Base-by-base conservation (phyloP, 2,329 filamentous ascomycete species). In the Tolypocladium endophyticum region DNA sequence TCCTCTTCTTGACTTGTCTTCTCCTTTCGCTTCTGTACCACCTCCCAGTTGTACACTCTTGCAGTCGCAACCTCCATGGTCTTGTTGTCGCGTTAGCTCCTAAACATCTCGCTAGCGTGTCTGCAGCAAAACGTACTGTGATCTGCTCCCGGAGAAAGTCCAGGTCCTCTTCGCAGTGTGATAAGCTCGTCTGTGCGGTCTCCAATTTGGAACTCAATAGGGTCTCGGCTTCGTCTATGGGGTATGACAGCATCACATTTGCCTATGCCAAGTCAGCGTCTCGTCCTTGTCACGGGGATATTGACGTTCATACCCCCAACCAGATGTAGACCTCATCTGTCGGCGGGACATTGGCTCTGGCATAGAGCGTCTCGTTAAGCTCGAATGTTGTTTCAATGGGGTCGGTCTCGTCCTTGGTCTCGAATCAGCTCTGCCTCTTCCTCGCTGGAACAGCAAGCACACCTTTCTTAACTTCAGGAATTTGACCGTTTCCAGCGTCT, bases 1-100 rank as follows among this genome's bases (percentile, higher is more conserved):
- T 71, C 72, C 61, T 75, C 74, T 57, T 78, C 85, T 63, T 85
- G 83, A 45, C 88, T 86, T 4, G 76, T 80, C 73, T 92, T 94
- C 62, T 96, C 92, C 79, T 96, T 97, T 67, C 94, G 82, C 76
- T 95, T 90, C 79, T 96, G 90, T 52, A 93, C 90, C 5, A 99
- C 92, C 70, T 99, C 94, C 93, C 94, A 97, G 75, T 99, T 99
- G 76, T 99, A 97, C n/a, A 99, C 92, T 64, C 94, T 83, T 28
- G 94, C 94, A 47, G 93, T 92, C 4, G 94, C 94, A 39, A 99
- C 94, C 75, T 99, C 94, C 79, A 99, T 87, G 0, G 92, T 97
- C 90, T 95, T 23, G n/a, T 52, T 9, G 25, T 38, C 33, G 20
- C 30, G 53, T 63, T 38, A 59, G 56, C 55, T 18, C 30, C 60